phyloP scores from a whole-genome alignment of 169 alveolate species.

The Cryptosporidium parvum region DNA sequence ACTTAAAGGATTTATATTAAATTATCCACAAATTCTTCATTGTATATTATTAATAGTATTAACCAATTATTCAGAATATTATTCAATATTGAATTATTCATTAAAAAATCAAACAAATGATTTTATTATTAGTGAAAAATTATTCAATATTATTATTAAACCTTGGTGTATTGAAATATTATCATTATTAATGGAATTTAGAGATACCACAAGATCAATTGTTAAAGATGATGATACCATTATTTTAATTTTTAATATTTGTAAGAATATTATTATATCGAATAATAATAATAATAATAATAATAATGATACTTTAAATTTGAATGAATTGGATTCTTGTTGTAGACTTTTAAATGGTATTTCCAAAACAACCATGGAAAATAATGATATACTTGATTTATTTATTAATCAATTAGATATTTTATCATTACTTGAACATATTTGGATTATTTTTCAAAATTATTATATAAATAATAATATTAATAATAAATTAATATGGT shows the following conservation, averaged over 20 bases:
- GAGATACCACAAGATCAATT: constrained; percentile 21
- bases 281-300: not conserved
- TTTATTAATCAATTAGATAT: constrained; percentile 27
- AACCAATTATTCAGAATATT: constrained; percentile 36
- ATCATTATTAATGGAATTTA: constrained; percentile 46
- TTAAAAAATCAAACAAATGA: not conserved
- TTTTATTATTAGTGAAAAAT: not conserved
- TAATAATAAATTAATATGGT: not conserved
- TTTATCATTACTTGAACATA: not conserved
- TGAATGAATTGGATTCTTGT: constrained; percentile 24
- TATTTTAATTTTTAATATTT: constrained; percentile 24
- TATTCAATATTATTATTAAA: not conserved
- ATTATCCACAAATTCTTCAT: constrained; percentile 65
- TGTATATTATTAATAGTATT: constrained; percentile 32
- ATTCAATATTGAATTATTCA: not conserved
- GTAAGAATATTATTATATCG: constrained; percentile 13
- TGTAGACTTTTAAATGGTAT: constrained; percentile 59
- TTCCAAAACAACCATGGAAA: constrained; percentile 33
- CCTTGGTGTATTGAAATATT: constrained; percentile 33
- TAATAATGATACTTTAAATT: not conserved
- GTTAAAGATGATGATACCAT: constrained; percentile 55
- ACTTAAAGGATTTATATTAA: constrained; percentile 7
- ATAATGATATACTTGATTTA: constrained; percentile 13
- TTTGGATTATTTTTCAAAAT: constrained; percentile 1
- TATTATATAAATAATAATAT: not conserved